Conservation (phyloP, 345 rosid species). For the Citrus unshiu region DNA sequence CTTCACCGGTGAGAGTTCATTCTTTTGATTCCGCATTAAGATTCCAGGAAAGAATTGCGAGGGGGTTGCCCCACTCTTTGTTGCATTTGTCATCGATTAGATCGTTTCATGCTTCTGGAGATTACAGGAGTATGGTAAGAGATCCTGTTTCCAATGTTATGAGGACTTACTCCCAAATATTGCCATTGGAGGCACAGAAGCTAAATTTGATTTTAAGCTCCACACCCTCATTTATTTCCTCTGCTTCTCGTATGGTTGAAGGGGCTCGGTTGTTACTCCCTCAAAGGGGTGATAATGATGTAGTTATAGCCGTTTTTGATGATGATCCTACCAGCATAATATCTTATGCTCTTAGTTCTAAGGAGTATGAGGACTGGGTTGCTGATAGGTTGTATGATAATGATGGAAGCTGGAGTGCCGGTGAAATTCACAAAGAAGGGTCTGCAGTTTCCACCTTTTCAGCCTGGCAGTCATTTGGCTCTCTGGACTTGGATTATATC, state of each 20-base stretch:
- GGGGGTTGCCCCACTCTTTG: slow-evolving; percentile 59
- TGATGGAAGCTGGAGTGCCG: slow-evolving; percentile 38
- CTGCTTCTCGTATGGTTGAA: slow-evolving; percentile 61
- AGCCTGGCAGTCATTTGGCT: slow-evolving; percentile 64
- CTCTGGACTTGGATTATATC: slow-evolving; percentile 58
- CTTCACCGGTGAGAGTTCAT: slow-evolving; percentile 59
- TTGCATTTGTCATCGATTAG: slow-evolving; percentile 50
- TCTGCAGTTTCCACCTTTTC: slow-evolving; percentile 46
- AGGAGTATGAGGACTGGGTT: slow-evolving; percentile 77
- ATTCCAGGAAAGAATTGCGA: slow-evolving; percentile 54
- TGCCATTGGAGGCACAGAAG: slow-evolving; percentile 68
- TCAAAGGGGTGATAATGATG: slow-evolving; percentile 44
- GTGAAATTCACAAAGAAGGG: slow-evolving; percentile 33
- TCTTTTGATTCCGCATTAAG: slow-evolving; percentile 89
- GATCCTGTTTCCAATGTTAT: slow-evolving; percentile 65
- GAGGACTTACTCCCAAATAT: slow-evolving; percentile 59
- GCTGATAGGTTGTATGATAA: slow-evolving; percentile 36
- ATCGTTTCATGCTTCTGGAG: slow-evolving; percentile 93
- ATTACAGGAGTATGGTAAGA: slow-evolving; percentile 69
- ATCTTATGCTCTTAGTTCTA: slow-evolving; percentile 83
- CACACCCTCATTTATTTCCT: slow-evolving; percentile 47
- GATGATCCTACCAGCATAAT: slow-evolving; percentile 87
- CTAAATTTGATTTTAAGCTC: slow-evolving; percentile 49
- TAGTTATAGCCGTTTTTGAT: slow-evolving; percentile 85
- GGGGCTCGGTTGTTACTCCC: slow-evolving; percentile 80